Evolutionary conservation across 768 basidiomycete genomes (phyloP), one percentile per base, ranked within the genome.

Genomic region (Ramaria sp.): DNA sequence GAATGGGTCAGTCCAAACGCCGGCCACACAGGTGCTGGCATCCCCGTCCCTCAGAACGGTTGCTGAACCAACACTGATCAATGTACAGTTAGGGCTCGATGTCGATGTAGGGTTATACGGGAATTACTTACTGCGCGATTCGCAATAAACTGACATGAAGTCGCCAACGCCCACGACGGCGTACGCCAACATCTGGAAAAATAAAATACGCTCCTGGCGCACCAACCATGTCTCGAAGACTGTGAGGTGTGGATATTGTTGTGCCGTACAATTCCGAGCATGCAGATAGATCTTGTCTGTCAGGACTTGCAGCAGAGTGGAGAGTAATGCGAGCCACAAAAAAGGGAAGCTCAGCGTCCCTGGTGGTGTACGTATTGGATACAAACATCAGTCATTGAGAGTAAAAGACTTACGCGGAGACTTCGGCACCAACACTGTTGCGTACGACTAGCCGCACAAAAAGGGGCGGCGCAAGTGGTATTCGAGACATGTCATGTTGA

Each of bases 181-280:
- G 80, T 57, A 95, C 81, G 67, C 89, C 91, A 63, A 90, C 89
- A 69, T 96, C 92, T 7, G 92, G 85, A 65, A 94, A 96, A 54
- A 92, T 71, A 64, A 96, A 93, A 69, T 88, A 93, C 46, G 89
- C 73, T n/a, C 91, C 87, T 63, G 77, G 75, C 51, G 84, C 82
- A 57, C 89, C 89, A 67, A 88, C 82, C 39, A 87, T 75, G 68
- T 95, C 88, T 60, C 86, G 81, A 64, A 92, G 73, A 51, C 84
- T 79, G 47, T 93, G 84, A 5, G 90, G 79, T 1, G 87, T 84
- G 15, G 91, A 83, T 27, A 94, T 89, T 30, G 94, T 73, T 60
- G 85, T 89, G 48, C 92, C 92, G 66, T 93, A 91, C 30, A 95
- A 74, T 60, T 88, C 76, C 39, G 79, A 77, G 6, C 77, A 75